Base-by-base conservation (phyloP, 164 flowering plant genomes). In the Tetrastigma voinierianum region DNA sequence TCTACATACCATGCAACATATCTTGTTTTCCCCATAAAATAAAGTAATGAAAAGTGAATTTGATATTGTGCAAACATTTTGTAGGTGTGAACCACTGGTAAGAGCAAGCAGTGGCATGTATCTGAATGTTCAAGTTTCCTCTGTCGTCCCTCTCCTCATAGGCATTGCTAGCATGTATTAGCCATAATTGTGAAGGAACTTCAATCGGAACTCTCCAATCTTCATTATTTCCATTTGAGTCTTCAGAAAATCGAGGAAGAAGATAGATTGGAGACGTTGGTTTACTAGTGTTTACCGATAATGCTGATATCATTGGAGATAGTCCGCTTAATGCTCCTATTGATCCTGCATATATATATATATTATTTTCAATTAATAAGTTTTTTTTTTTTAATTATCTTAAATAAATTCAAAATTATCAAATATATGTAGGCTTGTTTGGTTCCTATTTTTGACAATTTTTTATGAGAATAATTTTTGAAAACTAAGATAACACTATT, bases 221-320 rank as follows among this genome's bases (percentile, higher is more conserved):
- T 54, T 89, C 65, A 10, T 23, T 56, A 10, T 23, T 56, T 17
- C 23, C 54, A 2, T 7, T 11, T 4, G 20, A 21, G 4, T 63
- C 46, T 2, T 61, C 51, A 1, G 83, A 70, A 70, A 77, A 84
- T 25, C 98, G 77, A 16, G 97, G 98, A 53, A 95, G 88, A 76
- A 95, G 62, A 65, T 95, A 95, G 10, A 90, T 80, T 0, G 96
- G 96, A 10, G 93, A 77, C 2, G 88, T 85, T 9, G 77, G 12
- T 72, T 83, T 86, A 84, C 83, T 87, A 0, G 92, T 83, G 60
- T 95, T 83, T 48, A 89, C 79, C 11, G 89, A 70, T 47, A 92
- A 71, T 18, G 98, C 97, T 4, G 98, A 85, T 73, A 95, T 92
- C 97, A 92, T 92, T 1, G 98, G 97, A 15, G 96, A 80, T 55